Evolutionary conservation across 176 grass and related monocot species (phyloP), one percentile per base, ranked within the genome.

Genomic region (Hsuehochloa calcarea): DNA sequence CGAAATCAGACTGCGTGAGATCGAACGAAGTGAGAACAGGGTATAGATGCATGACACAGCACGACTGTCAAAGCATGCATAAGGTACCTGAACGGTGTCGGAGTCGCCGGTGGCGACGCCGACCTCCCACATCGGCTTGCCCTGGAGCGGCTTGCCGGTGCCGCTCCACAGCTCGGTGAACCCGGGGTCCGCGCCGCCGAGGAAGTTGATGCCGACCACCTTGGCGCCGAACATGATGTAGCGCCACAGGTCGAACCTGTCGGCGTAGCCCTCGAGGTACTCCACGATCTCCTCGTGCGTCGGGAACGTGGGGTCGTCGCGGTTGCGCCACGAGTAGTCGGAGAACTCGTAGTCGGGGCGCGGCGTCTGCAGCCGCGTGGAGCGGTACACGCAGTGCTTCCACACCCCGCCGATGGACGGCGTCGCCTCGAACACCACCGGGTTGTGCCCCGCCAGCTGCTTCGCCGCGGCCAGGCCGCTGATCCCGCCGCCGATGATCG

Each of bases 261-360:
- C 85, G 73, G 96, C 93, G 85, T 92, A 99, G 61, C 84, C 86
- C 79, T 96, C 73, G 5, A 99, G 90, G 93, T 99, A 99, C 4
- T 99, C 93, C 6, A 96, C 6, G 81, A 99, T 96, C 88, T 99
- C 96, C 25, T 19, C 8, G 88, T 92, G 81, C 15, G 93, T 94
- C 1, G 96, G 96, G 88, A 99, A 99, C 1, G 91, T 64, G 1
- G 96, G 91, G 87, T 99, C 96, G 8, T 80, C 85, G 75, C 93
- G 89, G 91, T 94, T 86, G 46, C 22, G 62, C 96, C 96, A 98
- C 44, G 85, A 80, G 85, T 89, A 84, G 86, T 96, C 96, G 52
- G 96, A 95, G 91, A 98, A 98, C 83, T 98, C 96, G 80, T 95
- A 98, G 96, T 96, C 91, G 2, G 78, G 86, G 6, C 96, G 90